Percentiles rank a stretch among this genome's conserved stretches.
phyloP scores from a whole-genome alignment of 495 filamentous ascomycete species.

The Choiromyces venosus region DNA sequence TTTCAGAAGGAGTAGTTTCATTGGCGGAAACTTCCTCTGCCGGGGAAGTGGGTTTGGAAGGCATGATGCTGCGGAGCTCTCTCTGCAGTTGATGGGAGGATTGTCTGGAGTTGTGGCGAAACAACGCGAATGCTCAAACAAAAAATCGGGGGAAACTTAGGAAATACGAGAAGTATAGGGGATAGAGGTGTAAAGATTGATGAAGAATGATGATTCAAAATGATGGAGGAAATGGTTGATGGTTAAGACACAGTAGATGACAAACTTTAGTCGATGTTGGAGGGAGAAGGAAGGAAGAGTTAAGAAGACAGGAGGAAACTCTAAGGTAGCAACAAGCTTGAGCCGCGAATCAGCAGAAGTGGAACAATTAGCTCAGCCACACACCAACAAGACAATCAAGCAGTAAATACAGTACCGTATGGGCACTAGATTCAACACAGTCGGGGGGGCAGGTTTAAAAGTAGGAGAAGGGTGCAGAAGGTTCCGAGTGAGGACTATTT shows the following conservation, averaged over 20 bases:
- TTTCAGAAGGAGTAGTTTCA: constrained; percentile 18
- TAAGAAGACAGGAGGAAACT: neutral
- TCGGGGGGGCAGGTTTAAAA: neutral
- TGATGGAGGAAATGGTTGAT: neutral
- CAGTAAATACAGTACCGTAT: neutral
- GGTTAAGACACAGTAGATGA: neutral
- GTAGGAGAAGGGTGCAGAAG: neutral
- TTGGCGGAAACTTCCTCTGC: constrained; percentile 27
- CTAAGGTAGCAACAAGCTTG: neutral
- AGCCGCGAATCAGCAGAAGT: neutral
- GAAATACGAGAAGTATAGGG: neutral
- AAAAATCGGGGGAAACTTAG: neutral
- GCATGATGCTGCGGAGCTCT: constrained; percentile 10
- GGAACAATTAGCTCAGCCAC: neutral
- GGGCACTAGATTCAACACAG: neutral
- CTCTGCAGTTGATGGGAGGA: neutral
- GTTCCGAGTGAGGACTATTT: neutral
- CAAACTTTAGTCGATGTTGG: neutral
- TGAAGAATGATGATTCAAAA: neutral
- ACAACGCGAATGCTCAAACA: neutral
- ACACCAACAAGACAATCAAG: neutral
- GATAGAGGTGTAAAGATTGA: neutral
- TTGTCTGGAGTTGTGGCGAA: neutral
- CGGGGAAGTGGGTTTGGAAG: constrained; percentile 13
- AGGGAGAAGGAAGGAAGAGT: neutral